These are phyloP conservation scores for Boletus austroedulis DNA, from an alignment of 1,284 basidiomycete species.

Conservation along the genomic window DNA sequence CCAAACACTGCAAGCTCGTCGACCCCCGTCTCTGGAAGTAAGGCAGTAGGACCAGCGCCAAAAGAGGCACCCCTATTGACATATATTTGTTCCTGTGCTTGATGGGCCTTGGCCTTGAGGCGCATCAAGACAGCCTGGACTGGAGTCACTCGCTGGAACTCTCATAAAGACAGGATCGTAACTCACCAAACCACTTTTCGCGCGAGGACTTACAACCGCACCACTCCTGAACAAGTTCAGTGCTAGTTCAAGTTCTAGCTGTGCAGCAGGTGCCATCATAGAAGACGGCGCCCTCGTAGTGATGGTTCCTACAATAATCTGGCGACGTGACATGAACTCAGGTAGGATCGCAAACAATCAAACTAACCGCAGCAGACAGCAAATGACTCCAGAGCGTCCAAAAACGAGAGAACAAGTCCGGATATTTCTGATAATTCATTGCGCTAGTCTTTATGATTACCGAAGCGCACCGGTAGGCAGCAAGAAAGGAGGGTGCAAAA, in stretches of 20 bases:
- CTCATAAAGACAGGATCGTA: slow-evolving; percentile 7
- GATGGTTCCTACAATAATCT: slow-evolving; percentile 59
- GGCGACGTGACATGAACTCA: slow-evolving; percentile 15
- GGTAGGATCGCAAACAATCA: neutral
- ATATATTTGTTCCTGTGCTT: slow-evolving; percentile 41
- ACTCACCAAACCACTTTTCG: slow-evolving; percentile 49
- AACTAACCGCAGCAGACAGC: slow-evolving; percentile 51
- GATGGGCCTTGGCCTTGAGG: slow-evolving; percentile 49
- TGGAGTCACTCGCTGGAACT: neutral
- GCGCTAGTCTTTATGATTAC: slow-evolving; percentile 51
- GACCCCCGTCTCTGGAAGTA: slow-evolving; percentile 48
- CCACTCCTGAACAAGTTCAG: slow-evolving; percentile 54
- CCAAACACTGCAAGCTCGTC: slow-evolving; percentile 67
- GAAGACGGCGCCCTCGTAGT: slow-evolving; percentile 55
- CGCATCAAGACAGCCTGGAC: slow-evolving; percentile 47
- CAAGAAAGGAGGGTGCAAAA: slow-evolving; percentile 62
- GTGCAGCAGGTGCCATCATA: slow-evolving; percentile 55
- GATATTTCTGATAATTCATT: slow-evolving; percentile 52
- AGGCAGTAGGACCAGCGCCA: slow-evolving; percentile 29
- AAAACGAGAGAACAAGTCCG: slow-evolving; percentile 51
- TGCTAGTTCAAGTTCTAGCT: slow-evolving; percentile 54
- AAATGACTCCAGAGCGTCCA: slow-evolving; percentile 56
- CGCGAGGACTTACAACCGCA: slow-evolving; percentile 46
- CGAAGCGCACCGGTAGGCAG: slow-evolving; percentile 60
- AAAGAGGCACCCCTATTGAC: slow-evolving; percentile 33